A percentile compares a stretch with the other conserved stretches of the same genome.
phyloP scores from a whole-genome alignment of 345 rosid genomes.

The Aurinia saxatilis region DNA sequence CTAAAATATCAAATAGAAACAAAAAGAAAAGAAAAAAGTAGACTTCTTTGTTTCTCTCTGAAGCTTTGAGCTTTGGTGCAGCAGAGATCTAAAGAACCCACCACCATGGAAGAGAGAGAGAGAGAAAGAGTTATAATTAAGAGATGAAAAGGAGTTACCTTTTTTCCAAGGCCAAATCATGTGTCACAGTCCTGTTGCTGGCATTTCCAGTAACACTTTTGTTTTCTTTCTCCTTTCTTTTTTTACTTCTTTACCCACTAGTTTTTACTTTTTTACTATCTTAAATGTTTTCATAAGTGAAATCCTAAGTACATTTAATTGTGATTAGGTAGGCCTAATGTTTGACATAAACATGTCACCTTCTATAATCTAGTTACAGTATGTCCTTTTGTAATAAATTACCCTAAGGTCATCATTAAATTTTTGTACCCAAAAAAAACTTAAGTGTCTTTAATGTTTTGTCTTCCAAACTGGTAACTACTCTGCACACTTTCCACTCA shows the following conservation, averaged over 20 bases:
- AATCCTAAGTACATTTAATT: no score
- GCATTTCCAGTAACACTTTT: slow-evolving; percentile 32
- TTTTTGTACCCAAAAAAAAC: slow-evolving; percentile 10
- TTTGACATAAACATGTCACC: neutral
- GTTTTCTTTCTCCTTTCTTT: slow-evolving; percentile 18
- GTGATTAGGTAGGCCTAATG: slow-evolving; percentile 11
- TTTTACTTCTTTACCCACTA: neutral
- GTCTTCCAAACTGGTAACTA: slow-evolving; percentile 24
- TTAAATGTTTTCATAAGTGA: slow-evolving; percentile 1
- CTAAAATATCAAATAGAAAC: slow-evolving; percentile 24
- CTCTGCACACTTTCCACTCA: slow-evolving; percentile 21
- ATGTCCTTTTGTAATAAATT: slow-evolving; percentile 18
- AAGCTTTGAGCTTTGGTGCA: slow-evolving; percentile 34
- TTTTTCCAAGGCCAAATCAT: slow-evolving; percentile 46
- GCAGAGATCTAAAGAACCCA: slow-evolving; percentile 37
- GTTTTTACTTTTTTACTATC: neutral
- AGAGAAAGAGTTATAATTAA: slow-evolving; percentile 37
- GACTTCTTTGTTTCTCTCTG: slow-evolving; percentile 29
- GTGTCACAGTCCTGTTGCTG: slow-evolving; percentile 45
- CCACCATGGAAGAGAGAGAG: slow-evolving; percentile 29
- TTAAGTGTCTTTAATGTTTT: slow-evolving; percentile 16
- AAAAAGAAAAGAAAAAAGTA: slow-evolving; percentile 5
- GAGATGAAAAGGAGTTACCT: slow-evolving; percentile 29
- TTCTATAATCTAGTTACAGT: neutral
- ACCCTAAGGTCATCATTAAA: slow-evolving; percentile 11